Percentiles rank a stretch among this genome's conserved stretches.
Evolutionary conservation across 1,284 basidiomycete species (phyloP).

Genomic region (Rhodofomes roseus): DNA sequence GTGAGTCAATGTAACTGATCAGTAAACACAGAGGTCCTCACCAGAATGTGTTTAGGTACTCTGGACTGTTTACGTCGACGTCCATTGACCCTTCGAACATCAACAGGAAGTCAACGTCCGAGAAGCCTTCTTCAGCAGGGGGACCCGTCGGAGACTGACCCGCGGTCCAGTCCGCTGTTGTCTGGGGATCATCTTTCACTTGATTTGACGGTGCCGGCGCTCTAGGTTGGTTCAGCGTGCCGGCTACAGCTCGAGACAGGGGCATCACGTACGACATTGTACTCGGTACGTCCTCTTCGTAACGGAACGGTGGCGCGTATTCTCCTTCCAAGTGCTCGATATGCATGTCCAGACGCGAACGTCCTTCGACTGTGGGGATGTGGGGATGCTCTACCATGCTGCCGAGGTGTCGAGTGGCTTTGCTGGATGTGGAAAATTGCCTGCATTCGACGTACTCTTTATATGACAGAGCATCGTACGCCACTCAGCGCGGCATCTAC

Average conservation of each 20-base stretch:
- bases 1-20: too few relatives aligned
- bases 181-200: too few relatives aligned
- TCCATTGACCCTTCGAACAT: too few relatives aligned
- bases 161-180: too few relatives aligned
- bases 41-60: too few relatives aligned
- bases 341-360: neutral
- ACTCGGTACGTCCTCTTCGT: neutral
- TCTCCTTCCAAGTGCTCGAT: constrained; percentile 1
- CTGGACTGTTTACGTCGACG: too few relatives aligned
- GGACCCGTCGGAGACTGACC: too few relatives aligned
- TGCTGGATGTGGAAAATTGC: neutral
- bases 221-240: neutral
- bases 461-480: neutral
- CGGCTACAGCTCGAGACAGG: neutral
- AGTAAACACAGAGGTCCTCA: too few relatives aligned
- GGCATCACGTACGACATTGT: neutral
- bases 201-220: too few relatives aligned
- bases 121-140: too few relatives aligned
- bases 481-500: neutral
- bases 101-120: too few relatives aligned
- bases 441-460: neutral
- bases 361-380: neutral
- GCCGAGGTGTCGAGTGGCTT: neutral
- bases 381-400: neutral
- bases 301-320: neutral